Evolutionary conservation across 768 basidiomycete genomes (phyloP).

Genomic region (Lactarius deliciosus): DNA sequence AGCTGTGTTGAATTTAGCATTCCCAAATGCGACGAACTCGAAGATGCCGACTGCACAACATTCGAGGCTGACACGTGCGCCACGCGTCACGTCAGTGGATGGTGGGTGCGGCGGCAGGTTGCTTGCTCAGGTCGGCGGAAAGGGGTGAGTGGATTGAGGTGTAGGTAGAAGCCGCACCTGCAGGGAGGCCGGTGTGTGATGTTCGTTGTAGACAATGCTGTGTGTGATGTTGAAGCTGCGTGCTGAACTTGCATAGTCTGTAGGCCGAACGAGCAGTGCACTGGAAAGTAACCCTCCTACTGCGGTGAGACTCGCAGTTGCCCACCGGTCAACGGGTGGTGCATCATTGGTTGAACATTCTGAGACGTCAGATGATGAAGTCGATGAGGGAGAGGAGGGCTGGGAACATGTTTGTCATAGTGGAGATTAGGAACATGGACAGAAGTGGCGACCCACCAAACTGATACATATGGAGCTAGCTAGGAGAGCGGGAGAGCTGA

Average conservation of each 20-base stretch:
- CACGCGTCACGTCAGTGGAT: neutral
- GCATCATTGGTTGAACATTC: neutral
- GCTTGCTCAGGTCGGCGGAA: neutral
- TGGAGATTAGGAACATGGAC: slow-evolving; percentile 64
- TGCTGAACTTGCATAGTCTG: neutral
- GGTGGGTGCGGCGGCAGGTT: slow-evolving; percentile 2
- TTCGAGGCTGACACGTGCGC: neutral
- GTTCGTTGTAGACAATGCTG: too few species aligned
- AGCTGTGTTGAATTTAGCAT: too few species aligned
- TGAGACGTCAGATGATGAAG: neutral
- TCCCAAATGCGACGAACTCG: slow-evolving; percentile 11
- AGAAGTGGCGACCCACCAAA: slow-evolving; percentile 77
- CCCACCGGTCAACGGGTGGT: slow-evolving; percentile 5
- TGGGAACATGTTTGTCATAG: slow-evolving; percentile 74
- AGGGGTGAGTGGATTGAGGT: neutral
- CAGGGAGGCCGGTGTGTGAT: slow-evolving; percentile 2
- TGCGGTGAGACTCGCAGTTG: neutral
- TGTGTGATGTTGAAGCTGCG: neutral
- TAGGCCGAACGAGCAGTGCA: neutral
- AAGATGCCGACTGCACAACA: slow-evolving; percentile 5
- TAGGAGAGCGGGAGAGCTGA: slow-evolving; percentile 29
- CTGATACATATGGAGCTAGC: slow-evolving; percentile 66
- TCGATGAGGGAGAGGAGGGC: slow-evolving; percentile 14
- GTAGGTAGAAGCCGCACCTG: neutral
- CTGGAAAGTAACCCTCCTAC: slow-evolving; percentile 16